A percentile compares a stretch with the other conserved stretches of the same genome.
Evolutionary conservation across 1,284 basidiomycete species (phyloP).

Genomic region (Cutaneotrichosporon spelunceum): DNA sequence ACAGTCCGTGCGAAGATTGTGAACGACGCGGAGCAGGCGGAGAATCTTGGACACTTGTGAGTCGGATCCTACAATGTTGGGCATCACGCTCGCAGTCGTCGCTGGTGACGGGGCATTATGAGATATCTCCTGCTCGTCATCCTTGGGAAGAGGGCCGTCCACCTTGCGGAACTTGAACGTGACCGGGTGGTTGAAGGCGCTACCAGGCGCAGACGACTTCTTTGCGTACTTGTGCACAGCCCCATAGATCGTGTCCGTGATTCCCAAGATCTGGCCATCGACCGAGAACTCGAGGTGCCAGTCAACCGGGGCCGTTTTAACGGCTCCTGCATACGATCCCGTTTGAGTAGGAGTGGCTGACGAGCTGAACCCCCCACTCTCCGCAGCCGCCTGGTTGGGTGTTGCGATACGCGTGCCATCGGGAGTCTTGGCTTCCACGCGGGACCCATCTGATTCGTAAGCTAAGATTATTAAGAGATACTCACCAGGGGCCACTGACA

Average conservation of each 20-base stretch:
- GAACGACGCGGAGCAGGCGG: constrained; percentile 80
- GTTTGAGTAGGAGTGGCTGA: constrained; percentile 51
- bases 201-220: constrained; percentile 11
- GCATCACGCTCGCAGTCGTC: constrained; percentile 47
- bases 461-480: not conserved
- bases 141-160: constrained; percentile 65
- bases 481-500: constrained; percentile 62
- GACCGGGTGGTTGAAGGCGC: constrained; percentile 31
- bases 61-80: constrained; percentile 75
- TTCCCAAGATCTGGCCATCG: constrained; percentile 74
- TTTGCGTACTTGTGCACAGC: constrained; percentile 66
- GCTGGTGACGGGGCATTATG: constrained; percentile 33
- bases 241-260: constrained; percentile 92
- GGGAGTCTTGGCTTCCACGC: constrained; percentile 90
- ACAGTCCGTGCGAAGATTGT: constrained; percentile 65
- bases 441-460: constrained; percentile 70
- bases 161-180: constrained; percentile 87
- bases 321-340: constrained; percentile 84
- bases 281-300: constrained; percentile 97
- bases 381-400: constrained; percentile 57
- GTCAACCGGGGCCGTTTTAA: constrained; percentile 85
- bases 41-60: constrained; percentile 86
- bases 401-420: constrained; percentile 91
- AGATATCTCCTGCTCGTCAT: constrained; percentile 13
- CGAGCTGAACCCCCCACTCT: constrained; percentile 25